Evolutionary conservation across 1,284 basidiomycete species (phyloP).

Genomic region (Moesziomyces antarcticus): DNA sequence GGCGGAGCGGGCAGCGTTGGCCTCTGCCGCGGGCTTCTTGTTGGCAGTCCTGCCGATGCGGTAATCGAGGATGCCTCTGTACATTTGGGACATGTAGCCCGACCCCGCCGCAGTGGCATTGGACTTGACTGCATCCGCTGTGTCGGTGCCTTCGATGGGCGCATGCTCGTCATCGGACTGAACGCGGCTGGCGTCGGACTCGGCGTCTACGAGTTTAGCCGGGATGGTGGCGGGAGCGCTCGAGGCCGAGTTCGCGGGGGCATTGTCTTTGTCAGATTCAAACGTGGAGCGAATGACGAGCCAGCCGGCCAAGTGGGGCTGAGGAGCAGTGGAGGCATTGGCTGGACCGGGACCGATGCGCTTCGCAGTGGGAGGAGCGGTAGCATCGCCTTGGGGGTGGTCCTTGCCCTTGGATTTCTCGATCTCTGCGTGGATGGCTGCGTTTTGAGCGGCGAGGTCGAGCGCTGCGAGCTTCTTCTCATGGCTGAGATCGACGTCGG

Average conservation of each 20-base stretch:
- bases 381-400: conserved; percentile 37
- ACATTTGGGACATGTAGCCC: conserved; percentile 61
- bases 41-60: conserved; percentile 24
- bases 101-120: conserved; percentile 8
- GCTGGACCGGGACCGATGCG: conserved; percentile 44
- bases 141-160: conserved; percentile 7
- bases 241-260: neutral
- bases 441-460: conserved; percentile 53
- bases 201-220: conserved; percentile 22
- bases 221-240: conserved; percentile 18
- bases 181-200: conserved; percentile 21
- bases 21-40: conserved; percentile 21
- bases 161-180: conserved; percentile 24
- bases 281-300: conserved; percentile 53
- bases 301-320: conserved; percentile 55
- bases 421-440: conserved; percentile 47
- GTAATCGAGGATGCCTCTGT: conserved; percentile 61
- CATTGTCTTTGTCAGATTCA: conserved; percentile 34
- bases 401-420: conserved; percentile 43
- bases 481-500: conserved; percentile 42
- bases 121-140: conserved; percentile 2
- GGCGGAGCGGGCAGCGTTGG: conserved; percentile 8
- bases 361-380: conserved; percentile 51
- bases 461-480: conserved; percentile 51
- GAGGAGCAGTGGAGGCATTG: conserved; percentile 12